phyloP scores from a whole-genome alignment of 306 rosid species.

The Vachellia pachyceras region DNA sequence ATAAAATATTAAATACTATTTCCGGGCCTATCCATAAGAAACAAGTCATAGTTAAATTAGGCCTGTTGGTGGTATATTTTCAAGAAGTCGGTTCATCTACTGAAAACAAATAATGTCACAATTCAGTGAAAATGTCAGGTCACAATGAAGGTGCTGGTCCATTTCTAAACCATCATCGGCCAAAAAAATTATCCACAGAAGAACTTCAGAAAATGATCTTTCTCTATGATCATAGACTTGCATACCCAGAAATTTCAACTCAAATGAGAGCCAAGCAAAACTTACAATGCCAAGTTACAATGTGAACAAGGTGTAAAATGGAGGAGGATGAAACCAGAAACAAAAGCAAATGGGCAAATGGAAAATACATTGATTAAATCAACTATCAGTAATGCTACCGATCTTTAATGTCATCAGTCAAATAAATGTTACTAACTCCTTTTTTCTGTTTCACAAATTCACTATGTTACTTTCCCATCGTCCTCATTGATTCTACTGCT shows the following conservation, averaged over 20 bases:
- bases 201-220: background rate
- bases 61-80: background rate
- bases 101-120: background rate
- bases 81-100: background rate
- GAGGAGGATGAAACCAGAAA: background rate
- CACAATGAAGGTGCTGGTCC: background rate
- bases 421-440: background rate
- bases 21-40: background rate
- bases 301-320: background rate
- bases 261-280: slow-evolving; percentile 27
- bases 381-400: background rate
- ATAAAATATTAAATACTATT: background rate
- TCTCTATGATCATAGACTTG: background rate
- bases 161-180: background rate
- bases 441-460: background rate
- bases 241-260: background rate
- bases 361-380: slow-evolving; percentile 8
- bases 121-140: background rate
- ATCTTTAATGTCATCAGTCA: background rate
- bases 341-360: background rate
- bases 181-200: background rate
- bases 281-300: slow-evolving; percentile 6
- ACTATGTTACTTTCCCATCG: background rate
- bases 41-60: background rate
- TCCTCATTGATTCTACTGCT: background rate